Base-by-base conservation (phyloP, 2,329 filamentous ascomycete genomes). In the Fusarium veterinarium region DNA sequence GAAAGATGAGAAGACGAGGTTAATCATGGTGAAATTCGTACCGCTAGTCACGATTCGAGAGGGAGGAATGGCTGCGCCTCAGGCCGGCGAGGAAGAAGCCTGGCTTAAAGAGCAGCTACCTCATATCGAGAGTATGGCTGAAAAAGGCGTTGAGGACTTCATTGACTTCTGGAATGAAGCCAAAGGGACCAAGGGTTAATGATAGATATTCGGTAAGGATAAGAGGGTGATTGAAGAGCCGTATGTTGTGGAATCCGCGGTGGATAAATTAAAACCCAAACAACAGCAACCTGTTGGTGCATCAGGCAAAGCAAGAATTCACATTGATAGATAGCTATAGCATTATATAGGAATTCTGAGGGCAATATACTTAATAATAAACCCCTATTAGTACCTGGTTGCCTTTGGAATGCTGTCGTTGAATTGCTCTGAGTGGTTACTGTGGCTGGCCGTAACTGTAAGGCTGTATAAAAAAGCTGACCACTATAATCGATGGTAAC, bases 21-120 rank as follows among this genome's bases (percentile, higher is more conserved):
- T 75, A 4, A 31, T 71, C 6, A 64, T 60, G 60, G 74, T 75
- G 7, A 68, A 57, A 0, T 75, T 75, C 19, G 33, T 63, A 7
- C 74, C 74, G 0, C 66, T 75, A 63, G 14, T 75, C 3, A 53
- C 74, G 6, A 55, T 75, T 30, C 57, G 73, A 11, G 74, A 75
- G 38, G 73, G 60, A 0, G 71, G 74, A 0, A 74, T 75, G 74
- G 33, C 38, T 25, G 70, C 75, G 5, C 73, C 74, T 1, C 65
- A 63, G 9, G 74, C 74, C 17, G 74, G 74, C 0, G 56, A 76
- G 1, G 74, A 76, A 37, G 60, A 60, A 25, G 44, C 38, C 0
- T 75, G 73, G 73, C 31, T 75, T 8, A 52, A 68, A 10, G 35
- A 60, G 6, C 67, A 75, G 30, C 19, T 67, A 2, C 70, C 70